phyloP scores from a whole-genome alignment of 1,284 basidiomycete species.

The Melampsora occidentalis region DNA sequence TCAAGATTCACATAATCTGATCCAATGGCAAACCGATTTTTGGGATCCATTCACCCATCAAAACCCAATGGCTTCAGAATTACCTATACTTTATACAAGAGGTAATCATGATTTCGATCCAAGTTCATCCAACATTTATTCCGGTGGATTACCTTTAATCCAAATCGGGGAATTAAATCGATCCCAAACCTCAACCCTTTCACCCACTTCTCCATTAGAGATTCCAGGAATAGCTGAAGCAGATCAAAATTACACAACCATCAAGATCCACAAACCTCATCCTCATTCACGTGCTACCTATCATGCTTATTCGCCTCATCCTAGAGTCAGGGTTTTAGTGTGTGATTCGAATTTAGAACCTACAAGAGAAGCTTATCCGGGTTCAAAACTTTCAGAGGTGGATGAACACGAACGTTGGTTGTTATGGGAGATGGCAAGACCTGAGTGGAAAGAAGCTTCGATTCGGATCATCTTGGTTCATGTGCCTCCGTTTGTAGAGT shows the following conservation, averaged over 20 bases:
- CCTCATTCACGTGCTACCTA: conserved; percentile 45
- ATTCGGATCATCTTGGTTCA: conserved; percentile 48
- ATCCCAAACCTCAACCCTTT: conserved; percentile 21
- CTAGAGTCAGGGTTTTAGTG: conserved; percentile 46
- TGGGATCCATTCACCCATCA: conserved; percentile 48
- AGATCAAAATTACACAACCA: conserved; percentile 29
- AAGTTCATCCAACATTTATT: conserved; percentile 46
- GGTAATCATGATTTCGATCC: conserved; percentile 50
- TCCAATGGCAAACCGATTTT: conserved; percentile 50
- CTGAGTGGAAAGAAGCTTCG: conserved; percentile 47
- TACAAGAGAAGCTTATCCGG: conserved; percentile 25
- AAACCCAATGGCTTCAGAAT: conserved; percentile 19
- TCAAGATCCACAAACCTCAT: conserved; percentile 22
- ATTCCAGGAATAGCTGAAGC: conserved; percentile 32
- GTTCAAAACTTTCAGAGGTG: conserved; percentile 43
- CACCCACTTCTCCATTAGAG: conserved; percentile 17
- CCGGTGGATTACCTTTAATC: conserved; percentile 45
- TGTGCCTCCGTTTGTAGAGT: conserved; percentile 49
- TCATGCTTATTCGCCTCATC: conserved; percentile 47
- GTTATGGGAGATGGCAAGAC: conserved; percentile 45
- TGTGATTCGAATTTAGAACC: conserved; percentile 48
- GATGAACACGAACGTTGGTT: conserved; percentile 49
- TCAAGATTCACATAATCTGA: conserved; percentile 47
- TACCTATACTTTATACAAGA: conserved; percentile 47
- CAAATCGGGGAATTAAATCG: conserved; percentile 42